Base-by-base conservation (phyloP, 345 rosid species). In the Geranium brycei region DNA sequence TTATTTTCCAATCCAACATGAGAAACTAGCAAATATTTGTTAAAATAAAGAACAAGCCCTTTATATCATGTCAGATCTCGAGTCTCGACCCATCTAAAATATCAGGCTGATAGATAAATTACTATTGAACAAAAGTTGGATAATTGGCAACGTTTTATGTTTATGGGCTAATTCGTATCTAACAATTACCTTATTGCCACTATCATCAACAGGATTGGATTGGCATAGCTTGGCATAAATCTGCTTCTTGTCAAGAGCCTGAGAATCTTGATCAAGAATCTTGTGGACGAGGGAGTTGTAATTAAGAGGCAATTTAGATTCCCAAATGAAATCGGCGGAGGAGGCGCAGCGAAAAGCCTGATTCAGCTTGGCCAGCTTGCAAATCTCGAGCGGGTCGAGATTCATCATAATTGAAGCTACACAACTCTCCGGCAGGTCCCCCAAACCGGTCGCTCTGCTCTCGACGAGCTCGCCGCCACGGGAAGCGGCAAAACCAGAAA, bases 341-440 rank as follows among this genome's bases (percentile, higher is more conserved):
- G 96, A 87, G 51, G 98, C 95, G 0, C 80, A 81, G 31, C 61
- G 83, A 17, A 92, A 92, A 18, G 87, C 75, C 62, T 63, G 66
- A 76, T 71, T 85, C 63, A 92, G 69, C 69, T 76, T 51, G 2
- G 96, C 95, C 7, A 92, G 74, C 58, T 62, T 74, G 66, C 95
- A 92, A 19, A 92, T 92, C 80, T 83, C 89, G n/a, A 80, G 88
- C 4, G 98, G 96, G 65, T 92, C 96, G 72, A 92, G 53, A 78
- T 69, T 68, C 78, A 73, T 77, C 0, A 84, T 67, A 73, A 92
- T 83, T 7, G 77, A 72, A 5, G 96, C 77, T 18, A 84, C 70
- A 62, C 96, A 89, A 59, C 75, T 80, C 72, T 89, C 96, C 12
- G 96, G 96, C 13, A 92, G 64, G 55, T 92, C 95, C 7, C 71